Evolutionary conservation across 345 rosid species (phyloP).

Genomic region (Brassica rapa): DNA sequence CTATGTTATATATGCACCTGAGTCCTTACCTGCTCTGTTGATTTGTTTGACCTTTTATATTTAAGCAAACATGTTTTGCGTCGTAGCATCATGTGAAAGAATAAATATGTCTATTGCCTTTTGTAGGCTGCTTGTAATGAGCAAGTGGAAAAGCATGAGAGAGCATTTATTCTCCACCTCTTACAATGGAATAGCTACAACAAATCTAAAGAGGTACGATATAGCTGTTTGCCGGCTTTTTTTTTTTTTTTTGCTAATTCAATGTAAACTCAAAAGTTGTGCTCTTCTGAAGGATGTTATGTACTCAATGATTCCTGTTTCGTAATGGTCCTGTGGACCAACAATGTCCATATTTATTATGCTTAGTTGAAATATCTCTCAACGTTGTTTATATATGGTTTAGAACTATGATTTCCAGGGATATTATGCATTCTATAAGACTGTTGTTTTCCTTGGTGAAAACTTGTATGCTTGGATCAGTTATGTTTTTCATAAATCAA

Average conservation of each 20-base stretch:
- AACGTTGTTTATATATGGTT: background rate
- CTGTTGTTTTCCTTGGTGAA: background rate
- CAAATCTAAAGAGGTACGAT: slow-evolving; percentile 63
- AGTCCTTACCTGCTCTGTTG: background rate
- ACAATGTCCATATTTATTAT: background rate
- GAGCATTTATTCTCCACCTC: slow-evolving; percentile 79
- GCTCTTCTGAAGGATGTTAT: background rate
- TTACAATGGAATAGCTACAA: slow-evolving; percentile 54
- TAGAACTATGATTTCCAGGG: background rate
- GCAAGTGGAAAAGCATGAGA: slow-evolving; percentile 67
- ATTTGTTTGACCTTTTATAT: slow-evolving; percentile 4
- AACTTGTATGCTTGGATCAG: slow-evolving; percentile 7
- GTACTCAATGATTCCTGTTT: slow-evolving; percentile 1
- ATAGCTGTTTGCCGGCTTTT: background rate
- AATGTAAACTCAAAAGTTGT: background rate
- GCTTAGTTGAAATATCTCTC: too few relatives aligned
- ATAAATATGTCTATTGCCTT: slow-evolving; percentile 10
- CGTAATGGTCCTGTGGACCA: slow-evolving; percentile 12
- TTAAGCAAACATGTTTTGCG: background rate
- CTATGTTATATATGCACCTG: background rate
- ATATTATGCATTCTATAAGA: slow-evolving; percentile 13
- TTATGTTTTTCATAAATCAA: background rate
- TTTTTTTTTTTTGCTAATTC: background rate
- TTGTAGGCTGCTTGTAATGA: slow-evolving; percentile 54
- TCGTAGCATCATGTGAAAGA: background rate